phyloP scores from a whole-genome alignment of 768 basidiomycete genomes.

The Boletus sp. region DNA sequence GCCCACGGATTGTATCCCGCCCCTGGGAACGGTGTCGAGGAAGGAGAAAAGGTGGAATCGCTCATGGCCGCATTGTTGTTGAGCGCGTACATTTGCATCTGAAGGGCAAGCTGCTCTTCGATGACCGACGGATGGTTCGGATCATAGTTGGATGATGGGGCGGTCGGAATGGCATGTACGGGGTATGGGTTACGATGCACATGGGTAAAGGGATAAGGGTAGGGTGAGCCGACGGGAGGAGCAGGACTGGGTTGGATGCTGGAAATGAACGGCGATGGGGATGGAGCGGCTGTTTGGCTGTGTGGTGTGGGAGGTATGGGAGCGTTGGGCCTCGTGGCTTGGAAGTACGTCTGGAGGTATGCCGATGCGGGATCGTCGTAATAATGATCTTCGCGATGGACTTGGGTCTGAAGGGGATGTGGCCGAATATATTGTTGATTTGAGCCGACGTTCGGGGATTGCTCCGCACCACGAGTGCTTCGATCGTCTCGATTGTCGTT shows the following conservation, averaged over 20 bases:
- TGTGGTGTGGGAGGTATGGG: constrained; percentile 81
- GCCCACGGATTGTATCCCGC: constrained; percentile 70
- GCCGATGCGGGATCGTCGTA: constrained; percentile 61
- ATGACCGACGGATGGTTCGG: constrained; percentile 49
- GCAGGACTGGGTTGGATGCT: constrained; percentile 54
- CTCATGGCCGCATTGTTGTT: constrained; percentile 61
- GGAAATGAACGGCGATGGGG: constrained; percentile 65
- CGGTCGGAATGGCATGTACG: constrained; percentile 41
- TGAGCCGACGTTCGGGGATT: constrained; percentile 16
- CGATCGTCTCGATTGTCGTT: constrained; percentile 24
- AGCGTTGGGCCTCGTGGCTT: constrained; percentile 64
- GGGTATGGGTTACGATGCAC: constrained; percentile 54
- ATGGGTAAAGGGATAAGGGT: constrained; percentile 75
- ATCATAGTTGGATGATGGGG: constrained; percentile 38
- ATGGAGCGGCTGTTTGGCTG: constrained; percentile 69
- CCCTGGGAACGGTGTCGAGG: constrained; percentile 69
- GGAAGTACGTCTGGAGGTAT: constrained; percentile 59
- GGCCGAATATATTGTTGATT: constrained; percentile 32
- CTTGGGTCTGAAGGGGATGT: constrained; percentile 38
- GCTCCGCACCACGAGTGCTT: constrained; percentile 19
- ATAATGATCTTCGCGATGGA: constrained; percentile 57
- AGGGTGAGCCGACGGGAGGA: constrained; percentile 68
- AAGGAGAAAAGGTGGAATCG: constrained; percentile 77
- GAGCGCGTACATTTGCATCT: constrained; percentile 78
- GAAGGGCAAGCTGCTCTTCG: constrained; percentile 68